Evolutionary conservation across 257 asterid genomes (phyloP), one percentile per base, ranked within the genome.

Genomic region (Penstemon davidsonii): DNA sequence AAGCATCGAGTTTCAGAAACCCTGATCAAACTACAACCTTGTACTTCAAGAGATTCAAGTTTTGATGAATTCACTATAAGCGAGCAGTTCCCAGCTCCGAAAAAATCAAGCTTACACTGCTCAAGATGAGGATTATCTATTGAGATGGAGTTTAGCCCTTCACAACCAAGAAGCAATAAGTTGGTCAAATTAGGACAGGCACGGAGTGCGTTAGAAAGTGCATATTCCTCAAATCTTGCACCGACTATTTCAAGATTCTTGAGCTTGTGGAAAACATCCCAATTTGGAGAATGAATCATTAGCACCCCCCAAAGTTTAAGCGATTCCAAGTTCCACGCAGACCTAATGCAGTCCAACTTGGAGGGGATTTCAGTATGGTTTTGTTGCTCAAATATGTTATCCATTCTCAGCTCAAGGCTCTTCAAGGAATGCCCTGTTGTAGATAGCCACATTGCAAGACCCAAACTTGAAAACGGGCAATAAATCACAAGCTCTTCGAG

Each of bases 301-400:
- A 87, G 58, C 71, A 91, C 96, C 5, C 98, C 97, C 99, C 99
- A 95, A 39, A 95, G 98, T 75, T 71, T 87, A 55, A 95, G 79
- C 47, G 94, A 87, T 75, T 91, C 97, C 88, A 95, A 71, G 84
- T 91, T 87, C 19, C 52, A 43, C 1, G 99, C 96, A 11, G 80
- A 83, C 47, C 84, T 64, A 19, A 91, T 81, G 80, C 86, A 79
- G 59, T 95, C 96, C 86, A 95, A 44, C 84, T 89, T 95, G 3
- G 95, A 82, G 58, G 88, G 87, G 13, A 58, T 70, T 15, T 82
- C 86, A 6, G 63, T 51, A 60, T 40, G 47, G 1, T 85, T 52
- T 11, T 79, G 81, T 5, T 73, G 74, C n/a, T 87, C 91, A 2
- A 75, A 69, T 44, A 88, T 86, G 83, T 81, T 86, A 72, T 91